A percentile compares a stretch with the other conserved stretches of the same genome.
Conservation (phyloP, 257 asterid species). For the Anisodus tanguticus region DNA sequence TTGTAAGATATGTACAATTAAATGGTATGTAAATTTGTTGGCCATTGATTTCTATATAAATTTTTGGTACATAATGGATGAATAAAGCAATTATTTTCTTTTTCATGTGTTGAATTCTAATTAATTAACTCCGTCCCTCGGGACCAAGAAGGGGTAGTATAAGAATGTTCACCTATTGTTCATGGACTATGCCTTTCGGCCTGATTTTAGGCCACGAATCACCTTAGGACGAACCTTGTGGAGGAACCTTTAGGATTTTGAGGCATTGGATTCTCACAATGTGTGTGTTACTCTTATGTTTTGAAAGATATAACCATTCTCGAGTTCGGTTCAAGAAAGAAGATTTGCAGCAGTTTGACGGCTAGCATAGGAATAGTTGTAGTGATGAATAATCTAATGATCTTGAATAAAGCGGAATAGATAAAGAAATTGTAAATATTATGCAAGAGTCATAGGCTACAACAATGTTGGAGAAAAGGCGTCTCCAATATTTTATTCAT, state of each 20-base stretch:
- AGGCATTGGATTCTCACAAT: not conserved
- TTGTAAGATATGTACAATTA: constrained; percentile 9
- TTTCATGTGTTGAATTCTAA: not conserved
- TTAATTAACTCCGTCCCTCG: no score
- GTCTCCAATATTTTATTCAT: not conserved
- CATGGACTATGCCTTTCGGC: no score
- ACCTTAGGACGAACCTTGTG: no score
- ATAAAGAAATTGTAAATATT: not conserved
- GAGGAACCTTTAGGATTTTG: no score
- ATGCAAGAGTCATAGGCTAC: not conserved
- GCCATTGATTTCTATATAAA: not conserved
- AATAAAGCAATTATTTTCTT: not conserved
- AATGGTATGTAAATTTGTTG: constrained; percentile 23
- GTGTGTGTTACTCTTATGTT: not conserved
- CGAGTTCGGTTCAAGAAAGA: not conserved
- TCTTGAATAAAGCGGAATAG: not conserved
- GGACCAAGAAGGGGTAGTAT: not conserved
- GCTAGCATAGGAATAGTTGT: not conserved
- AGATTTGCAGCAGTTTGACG: not conserved
- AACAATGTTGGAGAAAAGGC: not conserved
- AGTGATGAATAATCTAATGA: not conserved
- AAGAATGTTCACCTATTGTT: no score
- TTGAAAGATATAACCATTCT: not conserved
- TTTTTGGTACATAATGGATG: not conserved
- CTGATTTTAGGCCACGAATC: no score